Base-by-base conservation (phyloP, 331 rosid genomes). In the Acacia concinna region DNA sequence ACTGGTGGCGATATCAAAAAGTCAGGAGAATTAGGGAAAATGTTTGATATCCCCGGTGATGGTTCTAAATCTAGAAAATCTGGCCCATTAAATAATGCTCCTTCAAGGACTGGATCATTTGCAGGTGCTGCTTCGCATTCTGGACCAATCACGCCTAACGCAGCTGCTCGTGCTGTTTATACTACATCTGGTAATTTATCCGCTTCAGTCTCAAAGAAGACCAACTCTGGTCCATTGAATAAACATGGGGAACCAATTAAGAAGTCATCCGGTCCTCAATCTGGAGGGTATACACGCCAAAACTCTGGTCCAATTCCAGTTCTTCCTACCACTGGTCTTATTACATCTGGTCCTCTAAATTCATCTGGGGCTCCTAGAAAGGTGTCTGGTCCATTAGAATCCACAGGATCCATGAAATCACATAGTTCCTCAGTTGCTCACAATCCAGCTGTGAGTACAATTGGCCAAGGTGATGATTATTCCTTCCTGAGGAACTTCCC, bases 291-390 rank as follows among this genome's bases (percentile, higher is more conserved):
- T 76, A 87, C 99, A 2, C 97, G 99, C 82, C 99, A 95, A 82
- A 95, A 95, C 85, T 95, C 99, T 31, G 99, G 99, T 64, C 94
- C 94, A 73, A 86, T 95, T 64, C 94, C 96, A 0, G 91, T 85
- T 85, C 98, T 95, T 81, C 99, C 98, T 62, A 82, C 99, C 1
- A 95, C 99, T 27, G 99, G 99, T 46, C 92, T 95, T 67, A 92
- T 95, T 56, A 95, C 99, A 77, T 95, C 99, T 43, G 99, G 99
- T 66, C 98, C 96, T 2, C 81, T 93, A 30, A 95, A 90, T 82
- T 91, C 97, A n/a, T 93, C 99, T 17, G 99, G 99, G 60, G 98
- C 98, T 27, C 99, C 97, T 41, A 87, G 95, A 81, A 95, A 91
- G 85, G 93, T 89, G 32, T 93, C 98, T 28, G 99, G 97, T 65